These are phyloP conservation scores for Malus hybrid DNA, from an alignment of 331 rosid genomes.

Conservation along the genomic window DNA sequence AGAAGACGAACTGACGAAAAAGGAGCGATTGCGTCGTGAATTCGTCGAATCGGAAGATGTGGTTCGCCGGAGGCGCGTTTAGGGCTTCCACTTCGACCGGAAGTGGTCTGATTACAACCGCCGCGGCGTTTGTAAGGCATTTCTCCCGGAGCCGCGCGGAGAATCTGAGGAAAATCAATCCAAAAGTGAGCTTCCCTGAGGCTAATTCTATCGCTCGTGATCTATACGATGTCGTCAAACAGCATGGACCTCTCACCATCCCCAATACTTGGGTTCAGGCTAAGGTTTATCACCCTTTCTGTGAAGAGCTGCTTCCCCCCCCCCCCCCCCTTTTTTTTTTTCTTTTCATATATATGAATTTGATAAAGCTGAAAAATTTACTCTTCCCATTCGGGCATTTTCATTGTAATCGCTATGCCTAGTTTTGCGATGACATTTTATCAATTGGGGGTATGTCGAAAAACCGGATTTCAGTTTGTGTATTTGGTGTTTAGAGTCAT, in stretches of 20 bases:
- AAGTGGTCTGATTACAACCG: neutral
- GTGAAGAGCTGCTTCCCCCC: too few relatives aligned
- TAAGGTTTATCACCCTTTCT: slow-evolving; percentile 14
- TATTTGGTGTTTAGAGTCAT: neutral
- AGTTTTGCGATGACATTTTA: neutral
- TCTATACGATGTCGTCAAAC: slow-evolving; percentile 33
- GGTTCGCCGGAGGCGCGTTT: neutral
- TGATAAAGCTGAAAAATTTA: neutral
- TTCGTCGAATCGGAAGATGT: neutral
- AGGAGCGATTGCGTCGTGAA: neutral
- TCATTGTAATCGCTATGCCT: neutral
- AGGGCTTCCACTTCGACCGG: neutral
- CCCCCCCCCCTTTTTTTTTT: too few relatives aligned
- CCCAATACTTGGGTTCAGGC: slow-evolving; percentile 45
- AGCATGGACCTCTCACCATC: slow-evolving; percentile 36
- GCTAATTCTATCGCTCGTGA: slow-evolving; percentile 40
- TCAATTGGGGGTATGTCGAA: neutral
- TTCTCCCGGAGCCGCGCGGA: slow-evolving; percentile 45
- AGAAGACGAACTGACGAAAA: neutral
- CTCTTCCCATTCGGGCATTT: neutral
- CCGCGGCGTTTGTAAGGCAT: slow-evolving; percentile 22
- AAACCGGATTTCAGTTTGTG: neutral
- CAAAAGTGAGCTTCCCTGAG: slow-evolving; percentile 36
- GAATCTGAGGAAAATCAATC: slow-evolving; percentile 46
- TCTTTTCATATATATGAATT: neutral